phyloP scores from a whole-genome alignment of 2,329 filamentous ascomycete genomes.

The Neofusicoccum cordaticola region DNA sequence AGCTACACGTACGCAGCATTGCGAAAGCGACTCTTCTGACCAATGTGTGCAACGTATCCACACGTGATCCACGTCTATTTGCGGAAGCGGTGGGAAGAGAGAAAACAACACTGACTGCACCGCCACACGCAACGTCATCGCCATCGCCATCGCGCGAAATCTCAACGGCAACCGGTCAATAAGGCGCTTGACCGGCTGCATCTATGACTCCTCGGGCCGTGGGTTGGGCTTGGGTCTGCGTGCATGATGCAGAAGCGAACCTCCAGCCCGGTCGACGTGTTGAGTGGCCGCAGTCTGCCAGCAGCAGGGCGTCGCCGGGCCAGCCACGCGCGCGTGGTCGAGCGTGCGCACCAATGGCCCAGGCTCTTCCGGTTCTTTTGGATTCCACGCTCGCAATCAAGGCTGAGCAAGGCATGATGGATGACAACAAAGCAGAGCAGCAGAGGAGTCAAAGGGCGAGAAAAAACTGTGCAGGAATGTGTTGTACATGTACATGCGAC shows the following conservation, averaged over 20 bases:
- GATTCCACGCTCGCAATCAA: neutral
- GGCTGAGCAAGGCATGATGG: neutral
- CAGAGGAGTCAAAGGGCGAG: neutral
- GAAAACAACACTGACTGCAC: slow-evolving; percentile 1
- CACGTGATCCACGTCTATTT: slow-evolving; percentile 3
- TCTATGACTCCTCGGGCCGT: slow-evolving; percentile 8
- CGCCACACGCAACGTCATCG: slow-evolving; percentile 9
- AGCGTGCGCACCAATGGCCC: neutral
- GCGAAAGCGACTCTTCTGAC: neutral
- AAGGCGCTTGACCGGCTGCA: slow-evolving; percentile 6
- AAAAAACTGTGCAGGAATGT: slow-evolving; percentile 3
- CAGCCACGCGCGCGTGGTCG: slow-evolving; percentile 2
- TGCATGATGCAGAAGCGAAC: slow-evolving; percentile 4
- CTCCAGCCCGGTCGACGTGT: slow-evolving; percentile 8
- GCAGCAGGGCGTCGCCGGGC: neutral
- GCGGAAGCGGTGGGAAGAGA: neutral
- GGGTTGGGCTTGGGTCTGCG: slow-evolving; percentile 5
- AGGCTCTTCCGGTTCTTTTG: neutral
- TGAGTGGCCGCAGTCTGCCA: neutral
- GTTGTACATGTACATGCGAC: slow-evolving; percentile 4
- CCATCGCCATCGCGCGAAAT: neutral
- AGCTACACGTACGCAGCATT: neutral
- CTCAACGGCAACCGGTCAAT: slow-evolving; percentile 11
- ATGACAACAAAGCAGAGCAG: slow-evolving; percentile 1
- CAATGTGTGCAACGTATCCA: neutral